phyloP scores from a whole-genome alignment of 1,284 basidiomycete genomes.

The Puccinia triticina region DNA sequence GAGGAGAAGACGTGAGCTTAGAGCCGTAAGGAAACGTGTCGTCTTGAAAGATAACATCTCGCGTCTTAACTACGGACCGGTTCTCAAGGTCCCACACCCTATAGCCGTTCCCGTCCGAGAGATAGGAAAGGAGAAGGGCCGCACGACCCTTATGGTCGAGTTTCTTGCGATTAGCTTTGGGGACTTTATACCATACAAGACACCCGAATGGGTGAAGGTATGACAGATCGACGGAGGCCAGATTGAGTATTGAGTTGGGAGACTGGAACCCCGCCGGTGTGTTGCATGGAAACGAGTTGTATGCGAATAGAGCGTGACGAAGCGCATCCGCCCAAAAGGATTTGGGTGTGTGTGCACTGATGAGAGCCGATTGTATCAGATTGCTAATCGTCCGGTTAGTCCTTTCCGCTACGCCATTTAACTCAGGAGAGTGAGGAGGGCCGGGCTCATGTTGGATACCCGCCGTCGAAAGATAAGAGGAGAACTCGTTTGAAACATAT shows the following conservation, averaged over 20 bases:
- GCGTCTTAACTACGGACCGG: not conserved
- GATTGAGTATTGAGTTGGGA: not conserved
- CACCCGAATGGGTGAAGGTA: no score
- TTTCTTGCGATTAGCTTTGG: not conserved
- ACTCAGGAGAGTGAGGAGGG: slow-evolving; percentile 23
- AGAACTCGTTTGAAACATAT: not conserved
- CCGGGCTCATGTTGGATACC: slow-evolving; percentile 19
- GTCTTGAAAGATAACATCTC: no score
- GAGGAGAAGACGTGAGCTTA: no score
- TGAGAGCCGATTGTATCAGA: no score
- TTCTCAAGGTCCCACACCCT: slow-evolving; percentile 14
- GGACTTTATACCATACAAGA: not conserved
- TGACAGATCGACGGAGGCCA: not conserved
- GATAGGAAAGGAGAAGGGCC: slow-evolving; percentile 2
- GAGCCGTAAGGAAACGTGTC: no score
- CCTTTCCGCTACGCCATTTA: slow-evolving; percentile 6
- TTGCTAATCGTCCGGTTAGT: no score
- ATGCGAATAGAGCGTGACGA: not conserved
- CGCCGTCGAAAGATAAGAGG: not conserved
- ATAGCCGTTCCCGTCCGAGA: not conserved
- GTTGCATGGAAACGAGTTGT: slow-evolving; percentile 20
- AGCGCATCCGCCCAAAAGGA: slow-evolving; percentile 25
- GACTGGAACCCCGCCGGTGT: slow-evolving; percentile 1
- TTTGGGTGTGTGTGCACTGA: no score
- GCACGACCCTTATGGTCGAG: not conserved